Percentiles rank a stretch among this genome's conserved stretches.
Conservation (phyloP, 352 stramenopile species). For the Phytophthora fragariae region DNA sequence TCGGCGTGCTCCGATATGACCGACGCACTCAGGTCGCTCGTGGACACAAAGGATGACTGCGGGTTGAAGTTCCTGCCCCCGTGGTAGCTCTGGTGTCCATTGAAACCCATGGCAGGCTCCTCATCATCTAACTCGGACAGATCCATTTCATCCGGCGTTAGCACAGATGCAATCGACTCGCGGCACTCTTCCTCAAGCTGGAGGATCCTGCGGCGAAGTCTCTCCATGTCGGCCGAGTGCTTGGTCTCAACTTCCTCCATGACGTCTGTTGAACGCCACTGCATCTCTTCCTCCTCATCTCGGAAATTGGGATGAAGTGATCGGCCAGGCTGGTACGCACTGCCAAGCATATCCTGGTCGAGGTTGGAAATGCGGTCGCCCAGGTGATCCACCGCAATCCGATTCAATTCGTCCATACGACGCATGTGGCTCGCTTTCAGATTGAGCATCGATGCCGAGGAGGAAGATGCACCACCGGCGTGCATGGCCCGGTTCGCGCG, state of each 20-base stretch:
- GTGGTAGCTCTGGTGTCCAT: constrained; percentile 16
- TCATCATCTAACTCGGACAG: constrained; percentile 49
- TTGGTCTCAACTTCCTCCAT: constrained; percentile 57
- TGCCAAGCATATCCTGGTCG: constrained; percentile 39
- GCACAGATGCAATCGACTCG: constrained; percentile 61
- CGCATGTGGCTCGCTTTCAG: constrained; percentile 55
- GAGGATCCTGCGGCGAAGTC: constrained; percentile 47
- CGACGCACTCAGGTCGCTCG: constrained; percentile 39
- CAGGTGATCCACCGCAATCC: constrained; percentile 55
- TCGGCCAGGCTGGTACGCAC: constrained; percentile 31
- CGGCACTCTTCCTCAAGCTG: constrained; percentile 64
- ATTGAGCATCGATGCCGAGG: constrained; percentile 48
- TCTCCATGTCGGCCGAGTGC: constrained; percentile 57
- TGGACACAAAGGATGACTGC: constrained; percentile 30
- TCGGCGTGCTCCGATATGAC: constrained; percentile 37
- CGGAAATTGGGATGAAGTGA: constrained; percentile 22
- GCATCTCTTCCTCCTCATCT: constrained; percentile 28
- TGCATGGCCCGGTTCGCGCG: constrained; percentile 40
- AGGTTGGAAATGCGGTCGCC: constrained; percentile 56
- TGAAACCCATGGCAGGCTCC: constrained; percentile 7
- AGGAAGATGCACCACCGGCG: constrained; percentile 23
- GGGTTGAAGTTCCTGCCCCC: constrained; percentile 23
- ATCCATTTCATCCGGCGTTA: constrained; percentile 59
- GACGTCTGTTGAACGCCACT: constrained; percentile 53
- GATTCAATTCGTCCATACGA: constrained; percentile 67